Percentiles rank a stretch among this genome's conserved stretches.
phyloP scores from a whole-genome alignment of 163 green algal species.

The Prototheca wickerhamii region DNA sequence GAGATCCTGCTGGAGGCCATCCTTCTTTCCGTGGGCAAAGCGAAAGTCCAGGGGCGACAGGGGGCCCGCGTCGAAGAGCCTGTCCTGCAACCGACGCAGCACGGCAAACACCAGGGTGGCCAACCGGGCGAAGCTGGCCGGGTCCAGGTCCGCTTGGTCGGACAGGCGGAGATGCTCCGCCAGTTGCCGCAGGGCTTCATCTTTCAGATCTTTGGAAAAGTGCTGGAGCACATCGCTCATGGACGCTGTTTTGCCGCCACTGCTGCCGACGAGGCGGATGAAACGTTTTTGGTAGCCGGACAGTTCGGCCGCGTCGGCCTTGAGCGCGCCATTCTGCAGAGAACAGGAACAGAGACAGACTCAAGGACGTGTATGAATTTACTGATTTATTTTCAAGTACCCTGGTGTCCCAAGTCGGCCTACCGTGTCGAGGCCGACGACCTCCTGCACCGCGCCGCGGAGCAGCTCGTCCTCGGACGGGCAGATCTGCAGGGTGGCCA shows the following conservation, averaged over 20 bases:
- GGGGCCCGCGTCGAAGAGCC: not conserved
- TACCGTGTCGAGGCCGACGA: too few species aligned
- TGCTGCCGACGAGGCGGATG: not conserved
- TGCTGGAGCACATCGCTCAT: not conserved
- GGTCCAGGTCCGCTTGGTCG: not conserved
- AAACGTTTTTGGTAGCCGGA: not conserved
- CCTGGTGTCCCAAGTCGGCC: too few species aligned
- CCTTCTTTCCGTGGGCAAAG: not conserved
- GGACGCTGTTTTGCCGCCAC: not conserved
- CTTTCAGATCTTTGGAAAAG: conserved; percentile 1
- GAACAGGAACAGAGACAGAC: too few species aligned
- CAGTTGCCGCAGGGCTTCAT: not conserved
- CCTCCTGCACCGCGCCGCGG: too few species aligned
- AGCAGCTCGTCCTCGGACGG: too few species aligned
- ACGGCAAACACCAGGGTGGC: conserved; percentile 9
- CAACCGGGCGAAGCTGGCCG: conserved; percentile 12
- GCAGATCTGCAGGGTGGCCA: too few species aligned
- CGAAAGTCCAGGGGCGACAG: conserved; percentile 9
- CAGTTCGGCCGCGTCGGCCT: not conserved
- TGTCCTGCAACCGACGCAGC: not conserved
- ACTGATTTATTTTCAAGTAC: too few species aligned
- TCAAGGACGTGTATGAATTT: too few species aligned
- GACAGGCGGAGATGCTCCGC: not conserved
- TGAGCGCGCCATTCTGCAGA: too few species aligned
- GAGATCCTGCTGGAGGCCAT: not conserved